A percentile compares a stretch with the other conserved stretches of the same genome.
Evolutionary conservation across 495 filamentous ascomycete genomes (phyloP).

Genomic region (Penicillium soppii): DNA sequence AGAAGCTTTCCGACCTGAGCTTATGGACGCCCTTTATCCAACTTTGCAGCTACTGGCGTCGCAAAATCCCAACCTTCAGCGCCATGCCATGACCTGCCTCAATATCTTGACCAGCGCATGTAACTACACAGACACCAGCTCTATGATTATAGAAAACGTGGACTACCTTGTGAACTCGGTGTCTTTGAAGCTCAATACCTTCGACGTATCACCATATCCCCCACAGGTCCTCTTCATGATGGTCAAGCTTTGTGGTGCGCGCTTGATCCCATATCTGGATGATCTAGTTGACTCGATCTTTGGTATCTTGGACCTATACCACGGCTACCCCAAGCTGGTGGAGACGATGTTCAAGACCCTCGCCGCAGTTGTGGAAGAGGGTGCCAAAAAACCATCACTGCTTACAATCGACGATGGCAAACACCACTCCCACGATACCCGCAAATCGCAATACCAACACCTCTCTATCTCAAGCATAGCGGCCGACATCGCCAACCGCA

Average conservation of each 20-base stretch:
- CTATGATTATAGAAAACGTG: slow-evolving; percentile 85
- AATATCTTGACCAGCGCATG: slow-evolving; percentile 75
- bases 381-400: slow-evolving; percentile 62
- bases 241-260: slow-evolving; percentile 79
- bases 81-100: slow-evolving; percentile 80
- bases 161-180: slow-evolving; percentile 97
- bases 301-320: slow-evolving; percentile 84
- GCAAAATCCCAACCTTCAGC: slow-evolving; percentile 61
- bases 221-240: slow-evolving; percentile 94
- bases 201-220: slow-evolving; percentile 87
- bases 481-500: slow-evolving; percentile 33
- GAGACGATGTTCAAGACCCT: slow-evolving; percentile 83
- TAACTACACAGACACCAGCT: slow-evolving; percentile 69
- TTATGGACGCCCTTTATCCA: slow-evolving; percentile 91
- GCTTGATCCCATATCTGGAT: slow-evolving; percentile 83
- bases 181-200: slow-evolving; percentile 81
- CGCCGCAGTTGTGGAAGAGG: slow-evolving; percentile 77
- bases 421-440: slow-evolving; percentile 30
- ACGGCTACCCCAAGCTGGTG: slow-evolving; percentile 86
- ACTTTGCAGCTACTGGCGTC: slow-evolving; percentile 84
- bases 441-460: slow-evolving; percentile 38
- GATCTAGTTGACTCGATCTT: slow-evolving; percentile 89
- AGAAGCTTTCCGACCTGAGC: slow-evolving; percentile 72
- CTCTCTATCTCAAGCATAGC: slow-evolving; percentile 39
- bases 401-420: slow-evolving; percentile 42